A percentile compares a stretch with the other conserved stretches of the same genome.
phyloP scores from a whole-genome alignment of 2,329 filamentous ascomycete species.

The Hymenotorrendiella dingleyae region DNA sequence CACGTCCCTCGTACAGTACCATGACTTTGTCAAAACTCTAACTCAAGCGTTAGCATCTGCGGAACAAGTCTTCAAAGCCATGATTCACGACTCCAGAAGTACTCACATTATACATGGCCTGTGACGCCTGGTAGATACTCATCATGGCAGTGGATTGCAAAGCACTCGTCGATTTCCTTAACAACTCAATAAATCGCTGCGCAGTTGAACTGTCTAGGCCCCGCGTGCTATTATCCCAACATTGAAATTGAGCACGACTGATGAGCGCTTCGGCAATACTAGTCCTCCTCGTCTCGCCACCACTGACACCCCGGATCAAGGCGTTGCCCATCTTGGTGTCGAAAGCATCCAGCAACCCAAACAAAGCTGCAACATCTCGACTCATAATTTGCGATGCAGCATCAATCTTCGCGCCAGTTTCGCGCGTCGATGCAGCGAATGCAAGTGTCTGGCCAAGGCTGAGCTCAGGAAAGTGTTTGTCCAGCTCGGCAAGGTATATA shows the following conservation, averaged over 20 bases:
- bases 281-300: conserved; percentile 69
- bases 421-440: conserved; percentile 53
- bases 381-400: too few relatives aligned
- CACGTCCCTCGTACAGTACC: conserved; percentile 61
- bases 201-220: conserved; percentile 70
- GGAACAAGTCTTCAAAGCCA: conserved; percentile 6
- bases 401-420: too few relatives aligned
- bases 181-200: conserved; percentile 61
- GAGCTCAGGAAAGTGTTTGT: conserved; percentile 67
- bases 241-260: conserved; percentile 51
- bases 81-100: background rate
- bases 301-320: conserved; percentile 58
- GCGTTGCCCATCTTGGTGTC: conserved; percentile 71
- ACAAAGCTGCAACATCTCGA: conserved; percentile 3
- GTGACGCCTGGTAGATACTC: conserved; percentile 57
- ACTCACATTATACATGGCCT: conserved; percentile 13
- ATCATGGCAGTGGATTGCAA: conserved; percentile 54
- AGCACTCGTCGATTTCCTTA: conserved; percentile 59
- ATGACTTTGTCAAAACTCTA: conserved; percentile 63
- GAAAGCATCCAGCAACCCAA: conserved; percentile 45
- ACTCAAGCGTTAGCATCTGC: too few relatives aligned
- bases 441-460: conserved; percentile 66
- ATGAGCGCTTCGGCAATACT: conserved; percentile 69
- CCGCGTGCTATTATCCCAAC: conserved; percentile 60
- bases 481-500: conserved; percentile 59